phyloP scores from a whole-genome alignment of 176 grass and related monocot genomes.

The Eragrostis curvula region DNA sequence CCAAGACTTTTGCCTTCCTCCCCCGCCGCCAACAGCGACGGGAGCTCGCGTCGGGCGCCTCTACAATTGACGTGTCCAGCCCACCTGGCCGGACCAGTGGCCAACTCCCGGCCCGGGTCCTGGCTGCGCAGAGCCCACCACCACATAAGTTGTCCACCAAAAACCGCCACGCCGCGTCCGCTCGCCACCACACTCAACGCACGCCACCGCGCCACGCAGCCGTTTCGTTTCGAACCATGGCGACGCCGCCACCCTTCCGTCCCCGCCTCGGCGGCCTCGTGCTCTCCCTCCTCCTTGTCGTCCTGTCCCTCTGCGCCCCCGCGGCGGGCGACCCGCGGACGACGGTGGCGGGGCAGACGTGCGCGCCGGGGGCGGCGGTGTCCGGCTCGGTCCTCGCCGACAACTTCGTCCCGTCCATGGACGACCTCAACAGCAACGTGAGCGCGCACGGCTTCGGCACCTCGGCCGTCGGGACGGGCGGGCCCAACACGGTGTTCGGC shows the following conservation, averaged over 20 bases:
- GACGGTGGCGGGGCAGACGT: slow-evolving; percentile 45
- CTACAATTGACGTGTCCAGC: background rate
- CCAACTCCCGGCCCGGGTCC: background rate
- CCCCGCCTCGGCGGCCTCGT: background rate
- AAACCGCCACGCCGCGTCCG: background rate
- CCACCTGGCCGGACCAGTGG: background rate
- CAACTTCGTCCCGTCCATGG: slow-evolving; percentile 82
- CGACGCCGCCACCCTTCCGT: background rate
- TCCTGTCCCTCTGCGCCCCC: slow-evolving; percentile 18
- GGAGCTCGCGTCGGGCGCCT: background rate
- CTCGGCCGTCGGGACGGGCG: slow-evolving; percentile 36
- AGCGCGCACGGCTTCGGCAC: slow-evolving; percentile 69
- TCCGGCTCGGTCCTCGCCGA: slow-evolving; percentile 48
- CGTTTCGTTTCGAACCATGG: background rate
- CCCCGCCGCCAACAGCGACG: background rate
- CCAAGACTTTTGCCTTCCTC: background rate
- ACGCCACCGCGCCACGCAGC: background rate
- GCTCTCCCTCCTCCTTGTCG: background rate
- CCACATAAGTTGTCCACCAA: background rate
- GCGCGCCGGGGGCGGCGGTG: slow-evolving; percentile 31
- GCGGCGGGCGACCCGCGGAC: slow-evolving; percentile 51
- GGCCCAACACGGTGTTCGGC: slow-evolving; percentile 64
- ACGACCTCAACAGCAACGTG: slow-evolving; percentile 67
- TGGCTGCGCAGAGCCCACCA: no score
- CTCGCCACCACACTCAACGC: background rate